Evolutionary conservation across 2,329 filamentous ascomycete genomes (phyloP), one percentile per base, ranked within the genome.

Genomic region (Beauveria scarabaeidicola): DNA sequence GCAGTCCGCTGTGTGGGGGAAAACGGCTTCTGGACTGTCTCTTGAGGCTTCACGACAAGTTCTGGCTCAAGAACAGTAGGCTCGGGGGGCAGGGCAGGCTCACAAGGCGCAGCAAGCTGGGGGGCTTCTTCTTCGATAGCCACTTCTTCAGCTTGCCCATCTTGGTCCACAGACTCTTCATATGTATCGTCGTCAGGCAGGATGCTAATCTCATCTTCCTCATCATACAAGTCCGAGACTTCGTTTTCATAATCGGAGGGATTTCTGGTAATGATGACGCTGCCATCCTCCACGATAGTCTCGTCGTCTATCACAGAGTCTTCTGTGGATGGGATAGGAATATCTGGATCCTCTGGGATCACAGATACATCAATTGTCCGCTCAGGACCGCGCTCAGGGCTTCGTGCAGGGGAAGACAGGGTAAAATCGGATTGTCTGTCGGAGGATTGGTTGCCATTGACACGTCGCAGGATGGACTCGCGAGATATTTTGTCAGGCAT

Each of bases 381-480:
- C 48, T 64, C 66, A 2, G 66, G 69, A 58, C 75, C 79, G n/a
- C 77, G 81, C 64, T 75, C 85, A 2, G 82, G 84, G 62, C 79
- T 81, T 2, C 80, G 77, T n/a, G 77, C 74, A 1, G 84, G 82
- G 2, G 85, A 85, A 3, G 83, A 85, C 66, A 87, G 84, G 66
- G 82, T 81, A 63, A 83, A 86, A 60, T 86, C 82, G 4, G 86
- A 83, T 58, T 85, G 79, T 61, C 78, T 74, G 21, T 85, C 82
- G 48, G 81, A 77, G 52, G 73, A 66, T 62, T 78, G 74, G 66
- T 79, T 81, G 51, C 81, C 90, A 70, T 94, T 90, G 59, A 97
- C 87, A 63, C 93, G 91, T 57, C 90, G 87, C 66, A 97, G 78
- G 66, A 97, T 97, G 0, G 92, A 96, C 70, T 97, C 94, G 41